phyloP scores from a whole-genome alignment of 768 basidiomycete species.

The Hypsizygus marmoreus region DNA sequence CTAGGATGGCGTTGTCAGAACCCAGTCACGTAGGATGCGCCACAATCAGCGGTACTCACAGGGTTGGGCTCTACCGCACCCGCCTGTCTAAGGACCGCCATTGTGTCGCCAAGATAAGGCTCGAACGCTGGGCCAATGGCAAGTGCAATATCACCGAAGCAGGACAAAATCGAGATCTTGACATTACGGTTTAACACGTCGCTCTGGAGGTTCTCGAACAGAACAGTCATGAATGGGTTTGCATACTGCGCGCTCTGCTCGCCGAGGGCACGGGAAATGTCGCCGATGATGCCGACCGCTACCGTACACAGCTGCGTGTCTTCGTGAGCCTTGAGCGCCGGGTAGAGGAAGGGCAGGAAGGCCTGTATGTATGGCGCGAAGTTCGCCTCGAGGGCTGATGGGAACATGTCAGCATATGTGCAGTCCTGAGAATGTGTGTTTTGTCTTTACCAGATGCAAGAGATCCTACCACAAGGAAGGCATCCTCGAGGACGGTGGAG shows the following conservation, averaged over 20 bases:
- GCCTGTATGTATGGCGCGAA: slow-evolving; percentile 85
- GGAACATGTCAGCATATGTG: too few species aligned
- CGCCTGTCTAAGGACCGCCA: slow-evolving; percentile 90
- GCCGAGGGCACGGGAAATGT: slow-evolving; percentile 92
- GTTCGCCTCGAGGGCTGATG: slow-evolving; percentile 66
- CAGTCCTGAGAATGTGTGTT: too few species aligned
- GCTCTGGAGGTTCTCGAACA: slow-evolving; percentile 89
- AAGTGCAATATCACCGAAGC: slow-evolving; percentile 95
- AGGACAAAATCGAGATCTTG: slow-evolving; percentile 94
- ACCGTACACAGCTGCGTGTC: slow-evolving; percentile 96
- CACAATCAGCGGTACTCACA: slow-evolving; percentile 44
- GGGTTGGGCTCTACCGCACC: slow-evolving; percentile 86
- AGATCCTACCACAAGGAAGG: slow-evolving; percentile 91
- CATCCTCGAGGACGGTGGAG: slow-evolving; percentile 94
- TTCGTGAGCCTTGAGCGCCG: slow-evolving; percentile 89
- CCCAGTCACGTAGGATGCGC: slow-evolving; percentile 10
- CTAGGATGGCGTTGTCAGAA: slow-evolving; percentile 30
- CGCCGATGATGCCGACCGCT: slow-evolving; percentile 93
- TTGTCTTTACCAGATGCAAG: slow-evolving; percentile 64
- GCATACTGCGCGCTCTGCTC: slow-evolving; percentile 84
- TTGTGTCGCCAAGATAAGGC: slow-evolving; percentile 87
- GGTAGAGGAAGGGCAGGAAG: slow-evolving; percentile 84
- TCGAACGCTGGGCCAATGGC: slow-evolving; percentile 87
- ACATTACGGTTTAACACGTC: slow-evolving; percentile 90
- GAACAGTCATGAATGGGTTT: slow-evolving; percentile 85